A percentile compares a stretch with the other conserved stretches of the same genome.
Conservation (phyloP, 2,329 filamentous ascomycete species). For the Didymella keratinophila region DNA sequence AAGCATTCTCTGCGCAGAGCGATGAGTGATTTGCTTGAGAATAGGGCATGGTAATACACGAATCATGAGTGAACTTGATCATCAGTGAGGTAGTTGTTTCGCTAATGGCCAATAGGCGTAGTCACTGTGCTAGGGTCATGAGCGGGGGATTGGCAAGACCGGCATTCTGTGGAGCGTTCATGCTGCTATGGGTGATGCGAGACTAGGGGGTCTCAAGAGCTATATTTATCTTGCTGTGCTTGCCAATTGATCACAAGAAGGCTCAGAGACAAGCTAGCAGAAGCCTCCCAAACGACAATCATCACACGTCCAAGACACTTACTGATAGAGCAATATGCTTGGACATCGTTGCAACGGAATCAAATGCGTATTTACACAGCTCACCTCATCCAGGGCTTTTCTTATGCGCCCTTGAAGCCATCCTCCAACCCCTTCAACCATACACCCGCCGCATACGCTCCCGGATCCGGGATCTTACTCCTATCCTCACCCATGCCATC, state of each 20-base stretch:
- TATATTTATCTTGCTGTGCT: neutral
- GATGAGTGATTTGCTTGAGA: neutral
- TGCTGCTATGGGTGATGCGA: neutral
- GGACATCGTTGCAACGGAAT: neutral
- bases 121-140: neutral
- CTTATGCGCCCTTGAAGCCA: constrained; percentile 23
- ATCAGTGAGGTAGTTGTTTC: neutral
- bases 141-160: too few relatives aligned
- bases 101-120: neutral
- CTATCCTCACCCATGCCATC: constrained; percentile 66
- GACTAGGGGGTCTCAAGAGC: neutral
- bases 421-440: constrained; percentile 73
- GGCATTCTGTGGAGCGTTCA: neutral
- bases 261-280: neutral
- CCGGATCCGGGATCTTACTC: constrained; percentile 67
- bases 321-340: neutral
- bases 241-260: neutral
- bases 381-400: neutral
- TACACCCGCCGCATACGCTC: constrained; percentile 76
- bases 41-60: neutral
- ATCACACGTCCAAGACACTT: neutral
- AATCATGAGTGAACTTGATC: neutral
- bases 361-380: neutral
- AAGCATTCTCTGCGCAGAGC: neutral
- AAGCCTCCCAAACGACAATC: neutral